phyloP scores from a whole-genome alignment of 805 yeast species.

The Maudiozyma pseudohumilis region DNA sequence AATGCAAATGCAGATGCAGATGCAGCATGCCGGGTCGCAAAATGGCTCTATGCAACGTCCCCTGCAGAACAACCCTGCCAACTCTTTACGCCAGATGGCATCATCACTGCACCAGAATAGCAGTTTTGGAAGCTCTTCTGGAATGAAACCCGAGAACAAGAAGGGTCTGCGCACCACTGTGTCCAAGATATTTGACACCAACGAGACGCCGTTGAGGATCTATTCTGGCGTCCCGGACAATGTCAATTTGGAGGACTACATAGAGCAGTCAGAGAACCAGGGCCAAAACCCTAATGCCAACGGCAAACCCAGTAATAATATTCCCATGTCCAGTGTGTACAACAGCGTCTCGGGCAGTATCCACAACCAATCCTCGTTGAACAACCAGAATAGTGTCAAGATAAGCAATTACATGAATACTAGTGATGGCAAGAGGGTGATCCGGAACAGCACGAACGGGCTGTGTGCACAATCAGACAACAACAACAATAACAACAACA shows the following conservation, averaged over 20 bases:
- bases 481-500: not conserved
- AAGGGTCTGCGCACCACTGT: slow-evolving; percentile 53
- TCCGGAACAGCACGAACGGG: not conserved
- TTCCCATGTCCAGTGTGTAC: not conserved
- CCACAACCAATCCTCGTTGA: not conserved
- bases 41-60: slow-evolving; percentile 1
- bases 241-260: slow-evolving; percentile 35
- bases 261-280: slow-evolving; percentile 31
- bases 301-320: not conserved
- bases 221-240: slow-evolving; percentile 65
- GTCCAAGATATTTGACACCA: slow-evolving; percentile 61
- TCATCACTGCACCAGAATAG: slow-evolving; percentile 1
- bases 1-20: not conserved
- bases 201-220: slow-evolving; percentile 61
- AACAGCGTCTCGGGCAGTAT: not conserved
- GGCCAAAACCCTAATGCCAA: slow-evolving; percentile 5
- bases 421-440: slow-evolving; percentile 4
- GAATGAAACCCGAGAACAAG: slow-evolving; percentile 9
- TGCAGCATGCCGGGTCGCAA: not conserved
- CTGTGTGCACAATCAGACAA: not conserved
- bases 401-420: slow-evolving; percentile 4
- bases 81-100: slow-evolving; percentile 11
- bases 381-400: slow-evolving; percentile 5
- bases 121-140: slow-evolving; percentile 1
- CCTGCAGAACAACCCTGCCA: slow-evolving; percentile 8